Percentiles rank a stretch among this genome's conserved stretches.
phyloP scores from a whole-genome alignment of 1,284 basidiomycete genomes.

The Rhizopogon parksii region DNA sequence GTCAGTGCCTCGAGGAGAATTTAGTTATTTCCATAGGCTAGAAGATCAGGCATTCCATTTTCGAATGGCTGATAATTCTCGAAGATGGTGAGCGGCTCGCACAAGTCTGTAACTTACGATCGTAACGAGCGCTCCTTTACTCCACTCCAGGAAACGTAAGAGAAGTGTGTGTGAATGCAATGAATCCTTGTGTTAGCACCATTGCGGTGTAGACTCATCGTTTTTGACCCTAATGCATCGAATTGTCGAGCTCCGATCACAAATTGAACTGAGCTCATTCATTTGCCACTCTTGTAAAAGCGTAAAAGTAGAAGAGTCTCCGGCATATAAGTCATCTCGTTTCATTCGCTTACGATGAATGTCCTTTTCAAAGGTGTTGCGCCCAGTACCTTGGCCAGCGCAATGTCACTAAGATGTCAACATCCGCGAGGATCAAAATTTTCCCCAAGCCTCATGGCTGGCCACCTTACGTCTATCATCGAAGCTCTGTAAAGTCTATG shows the following conservation, averaged over 20 bases:
- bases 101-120: neutral
- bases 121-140: neutral
- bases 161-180: neutral
- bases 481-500: neutral
- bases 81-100: neutral
- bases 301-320: neutral
- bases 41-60: too few relatives aligned
- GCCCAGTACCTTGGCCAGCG: neutral
- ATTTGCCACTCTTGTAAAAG: neutral
- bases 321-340: too few relatives aligned
- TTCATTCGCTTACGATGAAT: too few relatives aligned
- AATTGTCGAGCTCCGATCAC: neutral
- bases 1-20: neutral
- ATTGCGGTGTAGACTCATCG: neutral
- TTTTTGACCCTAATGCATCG: too few relatives aligned
- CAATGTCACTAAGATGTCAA: neutral
- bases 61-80: neutral
- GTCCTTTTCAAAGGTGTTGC: neutral
- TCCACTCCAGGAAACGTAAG: neutral
- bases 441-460: neutral
- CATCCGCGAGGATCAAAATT: neutral
- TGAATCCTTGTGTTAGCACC: neutral
- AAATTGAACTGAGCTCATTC: neutral
- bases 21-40: slow-evolving; percentile 1
- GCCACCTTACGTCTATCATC: neutral